phyloP scores from a whole-genome alignment of 106 monocot genomes.

The Phalaenopsis equestris region DNA sequence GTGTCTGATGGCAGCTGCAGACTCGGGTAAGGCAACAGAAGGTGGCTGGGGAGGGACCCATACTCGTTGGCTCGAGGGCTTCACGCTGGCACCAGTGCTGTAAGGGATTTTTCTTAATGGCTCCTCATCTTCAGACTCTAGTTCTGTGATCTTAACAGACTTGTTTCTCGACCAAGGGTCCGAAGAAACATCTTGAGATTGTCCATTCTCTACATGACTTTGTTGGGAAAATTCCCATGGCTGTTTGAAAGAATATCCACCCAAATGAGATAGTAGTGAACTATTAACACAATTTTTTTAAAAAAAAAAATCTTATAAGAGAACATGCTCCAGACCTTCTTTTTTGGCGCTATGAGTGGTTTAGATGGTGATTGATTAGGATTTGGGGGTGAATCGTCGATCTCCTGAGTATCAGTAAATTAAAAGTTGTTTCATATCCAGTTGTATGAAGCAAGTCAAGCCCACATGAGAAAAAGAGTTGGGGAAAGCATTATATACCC shows the following conservation, averaged over 20 bases:
- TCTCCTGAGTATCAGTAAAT: slow-evolving; percentile 27
- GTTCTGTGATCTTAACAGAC: slow-evolving; percentile 49
- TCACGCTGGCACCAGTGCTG: slow-evolving; percentile 12
- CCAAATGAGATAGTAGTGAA: no score
- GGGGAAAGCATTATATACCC: slow-evolving; percentile 17
- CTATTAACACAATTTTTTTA: no score
- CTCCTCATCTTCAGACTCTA: slow-evolving; percentile 9
- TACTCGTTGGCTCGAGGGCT: slow-evolving; percentile 20
- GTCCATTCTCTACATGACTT: slow-evolving; percentile 4
- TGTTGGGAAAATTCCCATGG: slow-evolving; percentile 34
- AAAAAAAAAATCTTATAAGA: no score
- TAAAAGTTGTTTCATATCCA: neutral
- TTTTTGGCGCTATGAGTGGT: slow-evolving; percentile 36
- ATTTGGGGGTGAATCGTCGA: slow-evolving; percentile 59
- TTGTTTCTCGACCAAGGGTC: slow-evolving; percentile 51
- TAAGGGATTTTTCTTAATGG: slow-evolving; percentile 11
- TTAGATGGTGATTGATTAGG: slow-evolving; percentile 44
- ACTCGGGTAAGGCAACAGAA: slow-evolving; percentile 66
- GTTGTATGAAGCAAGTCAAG: neutral
- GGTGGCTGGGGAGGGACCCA: slow-evolving; percentile 97
- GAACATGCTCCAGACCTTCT: slow-evolving; percentile 27
- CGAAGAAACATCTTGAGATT: slow-evolving; percentile 16
- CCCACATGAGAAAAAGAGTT: neutral
- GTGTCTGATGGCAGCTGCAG: slow-evolving; percentile 74
- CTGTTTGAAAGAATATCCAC: slow-evolving; percentile 9